Evolutionary conservation across 148 eudicot species (phyloP).

Genomic region (Suaeda aralocaspica): DNA sequence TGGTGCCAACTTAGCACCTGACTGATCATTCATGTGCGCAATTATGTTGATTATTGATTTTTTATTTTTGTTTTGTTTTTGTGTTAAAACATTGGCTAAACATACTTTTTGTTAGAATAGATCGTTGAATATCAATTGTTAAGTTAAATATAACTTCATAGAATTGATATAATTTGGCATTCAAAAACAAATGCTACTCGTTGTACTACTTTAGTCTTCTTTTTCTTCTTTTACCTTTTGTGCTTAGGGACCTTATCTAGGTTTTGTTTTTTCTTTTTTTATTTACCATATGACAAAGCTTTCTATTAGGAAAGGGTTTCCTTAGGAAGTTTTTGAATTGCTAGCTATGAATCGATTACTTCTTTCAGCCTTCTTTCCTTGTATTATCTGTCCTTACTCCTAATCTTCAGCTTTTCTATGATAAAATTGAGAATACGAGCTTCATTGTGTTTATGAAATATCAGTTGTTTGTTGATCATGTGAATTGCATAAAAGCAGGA

Average conservation of each 20-base stretch:
- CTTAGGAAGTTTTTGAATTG: background rate
- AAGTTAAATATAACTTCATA: background rate
- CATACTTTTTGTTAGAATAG: background rate
- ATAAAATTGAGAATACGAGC: background rate
- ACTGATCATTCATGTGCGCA: slow-evolving; percentile 7
- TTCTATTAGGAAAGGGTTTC: too few relatives aligned
- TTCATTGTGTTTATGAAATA: background rate
- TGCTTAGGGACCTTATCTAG: too few relatives aligned
- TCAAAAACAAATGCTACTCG: background rate
- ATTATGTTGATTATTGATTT: slow-evolving; percentile 1
- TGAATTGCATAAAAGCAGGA: background rate
- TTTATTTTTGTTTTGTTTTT: background rate
- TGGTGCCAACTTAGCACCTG: slow-evolving; percentile 11
- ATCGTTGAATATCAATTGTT: background rate
- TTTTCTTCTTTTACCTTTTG: too few relatives aligned
- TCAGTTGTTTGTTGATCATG: background rate
- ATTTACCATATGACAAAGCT: too few relatives aligned
- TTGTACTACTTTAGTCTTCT: too few relatives aligned
- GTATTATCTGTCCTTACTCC: background rate
- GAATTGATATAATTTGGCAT: background rate
- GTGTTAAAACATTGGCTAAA: slow-evolving; percentile 3
- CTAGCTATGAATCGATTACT: background rate
- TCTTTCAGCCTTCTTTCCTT: background rate
- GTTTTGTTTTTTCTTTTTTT: too few relatives aligned
- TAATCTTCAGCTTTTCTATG: background rate